Percentiles rank a stretch among this genome's conserved stretches.
These are phyloP conservation scores for Gloeopeniophorella convolvens DNA, from an alignment of 768 basidiomycete genomes.

Conservation along the genomic window DNA sequence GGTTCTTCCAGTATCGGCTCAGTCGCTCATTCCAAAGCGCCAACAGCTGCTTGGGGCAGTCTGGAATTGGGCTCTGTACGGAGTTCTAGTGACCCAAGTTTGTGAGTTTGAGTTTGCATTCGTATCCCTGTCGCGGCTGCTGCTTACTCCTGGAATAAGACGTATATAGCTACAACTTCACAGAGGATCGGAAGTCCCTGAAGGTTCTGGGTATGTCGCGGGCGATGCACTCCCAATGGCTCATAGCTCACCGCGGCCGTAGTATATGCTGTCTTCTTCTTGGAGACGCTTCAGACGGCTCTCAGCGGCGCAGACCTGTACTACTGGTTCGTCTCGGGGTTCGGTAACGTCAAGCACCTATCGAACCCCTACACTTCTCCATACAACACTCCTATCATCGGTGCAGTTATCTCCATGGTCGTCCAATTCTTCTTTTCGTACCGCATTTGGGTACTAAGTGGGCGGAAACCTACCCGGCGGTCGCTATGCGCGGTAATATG, in stretches of 20 bases:
- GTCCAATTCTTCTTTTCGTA: conserved; percentile 31
- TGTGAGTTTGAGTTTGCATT: no score
- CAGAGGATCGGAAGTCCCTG: neutral
- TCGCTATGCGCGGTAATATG: neutral
- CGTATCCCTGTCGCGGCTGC: no score
- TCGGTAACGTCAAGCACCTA: conserved; percentile 25
- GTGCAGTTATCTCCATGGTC: conserved; percentile 23
- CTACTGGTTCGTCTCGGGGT: conserved; percentile 28
- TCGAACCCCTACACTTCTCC: conserved; percentile 19
- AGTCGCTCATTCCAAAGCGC: neutral
- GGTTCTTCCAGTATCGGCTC: neutral
- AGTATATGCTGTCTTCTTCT: conserved; percentile 25
- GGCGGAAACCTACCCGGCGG: neutral
- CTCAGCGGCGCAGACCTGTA: conserved; percentile 25
- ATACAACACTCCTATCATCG: conserved; percentile 27
- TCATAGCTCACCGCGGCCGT: neutral
- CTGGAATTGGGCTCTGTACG: conserved; percentile 25
- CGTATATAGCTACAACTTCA: conserved; percentile 14
- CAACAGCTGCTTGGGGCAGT: conserved; percentile 7
- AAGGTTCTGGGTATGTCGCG: conserved; percentile 9
- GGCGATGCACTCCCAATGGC: no score
- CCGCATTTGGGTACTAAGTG: conserved; percentile 22
- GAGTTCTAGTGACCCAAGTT: conserved; percentile 24
- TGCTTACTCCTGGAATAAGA: no score
- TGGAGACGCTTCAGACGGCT: conserved; percentile 24